Evolutionary conservation across 805 yeast genomes (phyloP), one percentile per base, ranked within the genome.

Genomic region (Soucietia sequanensis): DNA sequence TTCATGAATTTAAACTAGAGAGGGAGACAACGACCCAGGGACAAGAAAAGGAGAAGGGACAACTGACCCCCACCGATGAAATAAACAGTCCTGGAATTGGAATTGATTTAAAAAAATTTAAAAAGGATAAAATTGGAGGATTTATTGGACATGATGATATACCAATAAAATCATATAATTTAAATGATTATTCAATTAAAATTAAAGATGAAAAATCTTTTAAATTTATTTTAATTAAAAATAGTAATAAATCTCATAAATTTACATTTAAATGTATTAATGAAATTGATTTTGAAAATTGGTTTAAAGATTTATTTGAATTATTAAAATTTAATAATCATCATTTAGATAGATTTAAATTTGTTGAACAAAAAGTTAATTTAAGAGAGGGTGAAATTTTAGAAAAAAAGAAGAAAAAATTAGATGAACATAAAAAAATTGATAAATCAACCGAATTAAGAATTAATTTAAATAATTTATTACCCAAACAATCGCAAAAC

Each of bases 221-320:
- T 40, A 68, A 66, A 43, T 66, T 68, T 36, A 51, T 60, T 16
- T 45, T 68, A 35, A 41, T 50, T 16, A 59, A 56, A 41, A 47
- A 41, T 14, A 46, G 60, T 9, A 56, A 58, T 37, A 37, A 46
- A 13, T 40, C 51, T 13, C 60, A 60, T 20, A 65, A 61, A 46
- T 46, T 49, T 31, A 61, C 68, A 2, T 74, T 74, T 53, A 62
- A 70, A 59, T 59, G 81, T 55, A 49, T 69, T 41, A 65, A 62
- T 18, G 55, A 46, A 11, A 63, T 57, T 23, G 75, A 75, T 33
- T 72, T 72, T 33, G 51, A 50, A 17, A 68, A 66, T 43, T 81
- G 87, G 87, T 57, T 64, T 23, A 69, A 65, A 19, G 83, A 80
- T 50, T 55, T 81, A 29, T 58, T 62, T 20, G 80, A 78, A 41